A percentile compares a stretch with the other conserved stretches of the same genome.
Evolutionary conservation across 2,329 filamentous ascomycete species (phyloP).

Genomic region (Curvularia lunata): DNA sequence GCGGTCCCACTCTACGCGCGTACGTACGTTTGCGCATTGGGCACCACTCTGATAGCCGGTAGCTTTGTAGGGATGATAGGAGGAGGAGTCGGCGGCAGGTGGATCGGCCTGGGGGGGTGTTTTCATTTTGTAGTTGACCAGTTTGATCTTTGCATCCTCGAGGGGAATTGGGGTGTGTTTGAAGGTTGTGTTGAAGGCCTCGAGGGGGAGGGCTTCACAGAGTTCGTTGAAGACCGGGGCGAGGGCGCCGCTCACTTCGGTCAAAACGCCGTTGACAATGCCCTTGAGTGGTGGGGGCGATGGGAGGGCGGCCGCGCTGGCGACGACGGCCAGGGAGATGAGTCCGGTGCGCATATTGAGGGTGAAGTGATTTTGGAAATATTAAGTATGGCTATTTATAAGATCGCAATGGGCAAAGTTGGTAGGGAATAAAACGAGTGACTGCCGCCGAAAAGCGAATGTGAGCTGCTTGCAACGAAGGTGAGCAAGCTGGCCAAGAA

Average conservation of each 20-base stretch:
- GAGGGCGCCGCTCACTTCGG: too few relatives aligned
- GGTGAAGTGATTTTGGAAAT: constrained; percentile 12
- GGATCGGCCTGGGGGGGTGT: not conserved
- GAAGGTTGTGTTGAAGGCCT: constrained; percentile 16
- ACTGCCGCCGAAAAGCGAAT: constrained; percentile 11
- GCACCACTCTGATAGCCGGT: constrained; percentile 8
- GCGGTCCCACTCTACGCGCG: constrained; percentile 44
- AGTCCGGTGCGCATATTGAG: constrained; percentile 26
- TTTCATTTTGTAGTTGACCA: not conserved
- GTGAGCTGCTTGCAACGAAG: constrained; percentile 6
- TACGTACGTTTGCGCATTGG: constrained; percentile 36
- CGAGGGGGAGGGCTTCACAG: constrained; percentile 17
- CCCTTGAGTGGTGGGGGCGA: constrained; percentile 10
- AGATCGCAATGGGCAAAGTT: not conserved
- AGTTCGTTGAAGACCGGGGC: constrained; percentile 11
- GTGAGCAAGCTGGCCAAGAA: constrained; percentile 14
- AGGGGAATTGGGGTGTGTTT: constrained; percentile 13
- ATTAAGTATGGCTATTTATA: constrained; percentile 10
- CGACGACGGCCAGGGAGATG: constrained; percentile 24
- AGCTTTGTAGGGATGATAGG: not conserved
- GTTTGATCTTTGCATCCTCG: constrained; percentile 14
- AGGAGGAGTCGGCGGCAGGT: too few relatives aligned
- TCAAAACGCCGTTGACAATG: not conserved
- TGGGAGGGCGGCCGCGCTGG: constrained; percentile 21
- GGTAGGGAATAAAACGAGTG: constrained; percentile 17